Percentiles rank a stretch among this genome's conserved stretches.
These are phyloP conservation scores for Limtongozyma cylindracea DNA, from an alignment of 805 yeast species.

Conservation along the genomic window DNA sequence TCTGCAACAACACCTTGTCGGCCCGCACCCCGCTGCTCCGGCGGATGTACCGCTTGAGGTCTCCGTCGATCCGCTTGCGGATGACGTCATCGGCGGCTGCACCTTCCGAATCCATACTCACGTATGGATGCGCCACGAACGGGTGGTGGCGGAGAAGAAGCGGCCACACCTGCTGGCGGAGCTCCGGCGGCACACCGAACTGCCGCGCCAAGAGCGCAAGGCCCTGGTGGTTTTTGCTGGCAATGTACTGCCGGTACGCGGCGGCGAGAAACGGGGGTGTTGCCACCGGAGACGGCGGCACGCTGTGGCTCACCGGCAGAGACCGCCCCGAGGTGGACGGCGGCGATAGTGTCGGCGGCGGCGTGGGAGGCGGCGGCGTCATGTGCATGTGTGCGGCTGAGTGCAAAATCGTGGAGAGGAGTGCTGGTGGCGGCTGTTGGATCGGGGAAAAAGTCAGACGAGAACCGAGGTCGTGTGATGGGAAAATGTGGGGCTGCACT, in stretches of 20 bases:
- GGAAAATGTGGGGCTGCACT: too few relatives aligned
- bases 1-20: background rate
- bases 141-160: constrained; percentile 62
- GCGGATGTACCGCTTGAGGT: constrained; percentile 34
- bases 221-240: constrained; percentile 40
- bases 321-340: too few relatives aligned
- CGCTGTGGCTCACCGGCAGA: too few relatives aligned
- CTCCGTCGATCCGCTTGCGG: constrained; percentile 9
- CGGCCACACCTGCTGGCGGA: constrained; percentile 72
- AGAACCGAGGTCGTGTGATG: too few relatives aligned
- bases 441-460: too few relatives aligned
- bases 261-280: constrained; percentile 12
- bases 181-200: constrained; percentile 63
- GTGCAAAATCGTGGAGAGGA: too few relatives aligned
- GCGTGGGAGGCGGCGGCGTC: too few relatives aligned
- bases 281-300: too few relatives aligned
- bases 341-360: too few relatives aligned
- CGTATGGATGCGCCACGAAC: constrained; percentile 51
- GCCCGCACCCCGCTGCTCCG: constrained; percentile 10
- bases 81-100: background rate
- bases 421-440: too few relatives aligned
- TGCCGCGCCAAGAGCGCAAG: constrained; percentile 63
- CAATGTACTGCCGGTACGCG: constrained; percentile 28
- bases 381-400: too few relatives aligned
- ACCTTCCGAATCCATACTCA: constrained; percentile 23